Evolutionary conservation across 2,329 filamentous ascomycete genomes (phyloP), one percentile per base, ranked within the genome.

Genomic region (Ophiostoma novo-ulmi): DNA sequence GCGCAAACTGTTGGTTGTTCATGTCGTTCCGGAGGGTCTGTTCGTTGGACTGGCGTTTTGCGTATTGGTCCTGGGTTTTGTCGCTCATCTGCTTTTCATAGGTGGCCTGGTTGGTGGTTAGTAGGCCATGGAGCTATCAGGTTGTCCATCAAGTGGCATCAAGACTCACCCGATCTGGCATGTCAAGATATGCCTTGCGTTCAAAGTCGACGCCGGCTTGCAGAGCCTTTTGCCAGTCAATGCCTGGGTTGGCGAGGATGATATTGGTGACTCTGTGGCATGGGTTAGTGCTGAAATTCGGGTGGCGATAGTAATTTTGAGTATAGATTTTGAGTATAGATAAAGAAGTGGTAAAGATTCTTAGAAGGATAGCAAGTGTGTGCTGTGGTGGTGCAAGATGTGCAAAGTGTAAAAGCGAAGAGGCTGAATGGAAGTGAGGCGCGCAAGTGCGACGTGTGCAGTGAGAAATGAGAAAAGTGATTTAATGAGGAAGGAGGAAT

Each of bases 11-110:
- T 38, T 75, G 75, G 67, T 73, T 86, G 70, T 74, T 86, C 71
- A 87, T 76, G n/a, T 80, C 80, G 70, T 82, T 84, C 68, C 85
- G 84, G 2, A 87, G 76, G 13, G 76, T 81, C 0, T 81, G 80
- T 64, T 83, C 83, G 74, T 85, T 84, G 5, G 79, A 80, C 73
- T 87, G 82, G 55, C 86, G 83, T 73, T 82, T 83, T 71, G 80
- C 80, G 71, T 82, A 82, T 64, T 86, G 80, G 5, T 88, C 85
- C 67, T 81, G 75, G 0, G 81, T 80, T 73, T 84, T 85, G 13
- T 74, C 76, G 1, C 75, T 75, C 76, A 88, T 82, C 41, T 80
- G 78, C 68, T 81, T 78, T 20, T 87, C 85, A 74, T 88, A 88
- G 0, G 77, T 77, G 69, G 80, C 78, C 85, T 88, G 20, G 66